Base-by-base conservation (phyloP, 2,329 filamentous ascomycete species). In the Zymoseptoria crescenta region DNA sequence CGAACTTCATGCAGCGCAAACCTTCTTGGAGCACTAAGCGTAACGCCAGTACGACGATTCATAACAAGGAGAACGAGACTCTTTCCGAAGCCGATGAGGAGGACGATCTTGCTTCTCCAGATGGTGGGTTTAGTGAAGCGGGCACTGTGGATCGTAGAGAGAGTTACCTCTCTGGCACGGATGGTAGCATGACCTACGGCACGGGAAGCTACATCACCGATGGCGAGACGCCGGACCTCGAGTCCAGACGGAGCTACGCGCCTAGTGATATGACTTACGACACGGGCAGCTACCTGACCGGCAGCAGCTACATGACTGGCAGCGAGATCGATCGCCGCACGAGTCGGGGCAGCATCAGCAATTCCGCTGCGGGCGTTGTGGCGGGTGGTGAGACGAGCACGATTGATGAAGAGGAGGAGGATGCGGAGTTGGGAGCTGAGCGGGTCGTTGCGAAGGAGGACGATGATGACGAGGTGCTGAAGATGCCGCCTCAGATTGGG, bases 231-330 rank as follows among this genome's bases (percentile, higher is more conserved):
- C 62, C 59, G 29, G 69, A 72, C 29, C 63, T 68, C 48, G 69
- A 63, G 30, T 69, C 68, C n/a, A 72, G 74, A 19, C 74, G 69
- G 13, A 75, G 74, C 67, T 77, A 73, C 61, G 76, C 74, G 4
- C 68, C 71, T 6, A 77, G 74, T 58, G 76, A 79, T 54, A 73
- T 76, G 63, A 77, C 76, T 0, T 79, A 77, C 60, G 77, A 71
- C 7, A 78, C 76, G 10, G 27, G 53, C 20, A 76, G 76, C 13
- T 74, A 73, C n/a, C 78, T 78, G 65, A 73, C 77, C n/a, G 76
- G 76, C n/a, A 77, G 77, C n/a, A 75, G 74, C 21, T 80, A 80
- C 68, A 73, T 79, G 70, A 79, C 75, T 1, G 77, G 77, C 56
- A 78, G 74, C 60, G 77, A 79, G 45, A 62, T 76, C 29, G 74